Evolutionary conservation across 2,329 filamentous ascomycete species (phyloP), one percentile per base, ranked within the genome.

Genomic region (Claviceps arundinis): DNA sequence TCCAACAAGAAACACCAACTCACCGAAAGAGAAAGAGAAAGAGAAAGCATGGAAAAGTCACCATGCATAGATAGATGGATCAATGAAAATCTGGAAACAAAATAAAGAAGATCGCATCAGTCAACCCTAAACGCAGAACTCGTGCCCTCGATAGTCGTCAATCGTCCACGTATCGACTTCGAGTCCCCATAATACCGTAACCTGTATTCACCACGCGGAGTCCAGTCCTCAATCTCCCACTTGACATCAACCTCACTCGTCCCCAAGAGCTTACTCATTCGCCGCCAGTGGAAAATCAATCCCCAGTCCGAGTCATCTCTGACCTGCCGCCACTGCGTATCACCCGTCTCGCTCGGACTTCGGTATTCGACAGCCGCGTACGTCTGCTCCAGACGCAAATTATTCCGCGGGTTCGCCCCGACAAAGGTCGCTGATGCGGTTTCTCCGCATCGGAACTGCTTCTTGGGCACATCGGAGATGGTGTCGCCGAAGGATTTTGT

Each of bases 341-440:
- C 59, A 19, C 50, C 52, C 3, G 54, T 56, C 11, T 61, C 59
- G 19, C 50, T 52, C 2, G 48, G 56, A 17, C 47, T 38, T 2
- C 60, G 52, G 46, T 58, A 57, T 71, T 96, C 89, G 0, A 95
- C 78, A 0, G 84, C 79, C 0, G 85, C 85, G 62, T 84, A 95
- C 0, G 85, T 95, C 13, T 75, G 76, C 62, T 88, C 89, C 1
- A 89, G 78, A 2, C 82, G 78, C 44, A 95, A 75, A 56, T 94
- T 85, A 65, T 95, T 96, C 48, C 90, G 77, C 8, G 90, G 90
- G 61, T 95, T 95, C 4, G 89, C 89, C 17, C 86, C 90, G 0
- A 89, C 77, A 64, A 96, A 96, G 0, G 73, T 81, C 0, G 78
- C 86, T 4, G 69, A 77, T 30, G 88, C 77, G 0, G 71, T 72